Base-by-base conservation (phyloP, 2,329 filamentous ascomycete species). In the Penicillium expansum region DNA sequence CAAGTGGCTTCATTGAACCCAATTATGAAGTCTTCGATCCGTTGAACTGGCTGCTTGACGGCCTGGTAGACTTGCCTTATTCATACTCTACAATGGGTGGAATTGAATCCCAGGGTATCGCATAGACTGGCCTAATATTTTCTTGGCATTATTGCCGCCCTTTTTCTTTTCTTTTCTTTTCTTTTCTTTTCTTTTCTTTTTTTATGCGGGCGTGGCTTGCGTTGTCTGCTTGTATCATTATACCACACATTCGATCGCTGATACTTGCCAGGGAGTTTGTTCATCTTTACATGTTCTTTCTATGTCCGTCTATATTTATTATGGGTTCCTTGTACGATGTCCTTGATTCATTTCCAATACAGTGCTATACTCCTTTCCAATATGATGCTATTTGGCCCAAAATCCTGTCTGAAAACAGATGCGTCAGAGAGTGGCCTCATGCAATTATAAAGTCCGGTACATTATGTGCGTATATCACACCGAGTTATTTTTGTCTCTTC, bases 11-110 rank as follows among this genome's bases (percentile, higher is more conserved):
- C 61, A 82, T 83, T 62, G 83, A 89, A 54, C 83, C 85, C 10
- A 88, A 86, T 66, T 92, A 92, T 72, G 90, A 96, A 72, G 91
- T 95, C 60, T 96, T 96, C 69, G 92, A 96, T 74, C 91, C 92
- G 1, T 82, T 96, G 67, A 91, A 93, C 72, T 97, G 92, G 92
- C 91, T 96, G 80, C 79, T 97, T 58, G 92, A 97, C 72, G 90
- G 90, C 14, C 80, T 93, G 33, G 80, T 94, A 58, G 89, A 92
- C 70, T 89, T 93, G 70, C 90, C 90, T 62, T 92, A 88, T 69
- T 82, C 80, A 11, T 87, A 84, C 66, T 79, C 82, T 37, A 84
- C 87, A 59, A 70, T 80, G 56, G 76, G 78, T 32, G 79, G 78
- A 4, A 67, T 81, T 56, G 79, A 81, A 60, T 61, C 74, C 11